A percentile compares a stretch with the other conserved stretches of the same genome.
Conservation (phyloP, 176 grass and related monocot species). For the Triticum dicoccoides region DNA sequence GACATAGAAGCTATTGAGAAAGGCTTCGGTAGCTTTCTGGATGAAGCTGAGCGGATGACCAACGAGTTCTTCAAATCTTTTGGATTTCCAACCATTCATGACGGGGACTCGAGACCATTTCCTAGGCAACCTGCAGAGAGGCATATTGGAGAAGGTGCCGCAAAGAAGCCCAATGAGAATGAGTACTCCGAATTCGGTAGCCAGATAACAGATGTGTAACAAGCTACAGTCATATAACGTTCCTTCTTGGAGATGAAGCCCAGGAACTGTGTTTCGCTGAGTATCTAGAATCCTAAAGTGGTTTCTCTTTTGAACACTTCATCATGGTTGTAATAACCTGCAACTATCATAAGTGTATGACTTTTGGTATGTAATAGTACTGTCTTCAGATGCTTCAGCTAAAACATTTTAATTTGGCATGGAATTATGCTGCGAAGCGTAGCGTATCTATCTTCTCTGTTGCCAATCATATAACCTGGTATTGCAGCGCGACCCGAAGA, state of each 20-base stretch:
- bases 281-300: background rate
- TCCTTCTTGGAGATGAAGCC: background rate
- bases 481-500: background rate
- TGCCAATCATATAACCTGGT: background rate
- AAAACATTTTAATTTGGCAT: background rate
- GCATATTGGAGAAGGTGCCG: slow-evolving; percentile 20
- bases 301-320: background rate
- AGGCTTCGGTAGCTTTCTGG: slow-evolving; percentile 45
- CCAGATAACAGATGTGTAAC: slow-evolving; percentile 68
- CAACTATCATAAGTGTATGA: background rate
- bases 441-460: background rate
- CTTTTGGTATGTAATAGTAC: slow-evolving; percentile 17
- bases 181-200: slow-evolving; percentile 55
- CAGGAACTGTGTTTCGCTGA: background rate
- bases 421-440: background rate
- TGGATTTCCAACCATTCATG: slow-evolving; percentile 18
- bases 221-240: slow-evolving; percentile 2
- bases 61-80: slow-evolving; percentile 56
- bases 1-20: slow-evolving; percentile 74
- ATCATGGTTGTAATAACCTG: background rate
- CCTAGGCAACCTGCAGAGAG: slow-evolving; percentile 25
- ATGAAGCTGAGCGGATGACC: slow-evolving; percentile 64
- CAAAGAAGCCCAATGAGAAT: slow-evolving; percentile 24
- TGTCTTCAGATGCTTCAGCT: slow-evolving; percentile 1
- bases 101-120: slow-evolving; percentile 20